Percentiles rank a stretch among this genome's conserved stretches.
Conservation (phyloP, 2,329 filamentous ascomycete genomes). For the Beauveria asiatica region DNA sequence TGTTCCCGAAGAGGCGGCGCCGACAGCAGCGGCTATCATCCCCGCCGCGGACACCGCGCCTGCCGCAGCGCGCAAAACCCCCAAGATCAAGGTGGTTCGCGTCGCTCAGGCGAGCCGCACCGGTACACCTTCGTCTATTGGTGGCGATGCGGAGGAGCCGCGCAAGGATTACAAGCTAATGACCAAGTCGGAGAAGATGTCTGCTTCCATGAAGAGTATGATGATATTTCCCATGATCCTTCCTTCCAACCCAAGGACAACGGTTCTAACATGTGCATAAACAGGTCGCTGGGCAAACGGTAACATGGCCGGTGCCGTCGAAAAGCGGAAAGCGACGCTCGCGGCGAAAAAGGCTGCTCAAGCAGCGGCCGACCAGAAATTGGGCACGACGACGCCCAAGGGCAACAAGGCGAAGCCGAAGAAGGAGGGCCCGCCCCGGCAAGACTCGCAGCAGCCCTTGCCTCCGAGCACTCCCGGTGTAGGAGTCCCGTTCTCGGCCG, state of each 20-base stretch:
- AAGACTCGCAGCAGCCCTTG: slow-evolving; percentile 10
- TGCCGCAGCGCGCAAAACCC: slow-evolving; percentile 22
- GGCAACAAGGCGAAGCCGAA: slow-evolving; percentile 27
- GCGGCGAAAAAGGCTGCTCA: slow-evolving; percentile 49
- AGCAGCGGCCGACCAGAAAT: slow-evolving; percentile 29
- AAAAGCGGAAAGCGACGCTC: slow-evolving; percentile 51
- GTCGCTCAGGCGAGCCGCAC: slow-evolving; percentile 21
- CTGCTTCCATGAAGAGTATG: slow-evolving; percentile 54
- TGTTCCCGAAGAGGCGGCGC: slow-evolving; percentile 2
- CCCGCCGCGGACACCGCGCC: background rate
- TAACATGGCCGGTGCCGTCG: slow-evolving; percentile 51
- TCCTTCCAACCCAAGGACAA: background rate
- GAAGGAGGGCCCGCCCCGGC: slow-evolving; percentile 23
- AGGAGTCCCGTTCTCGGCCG: background rate
- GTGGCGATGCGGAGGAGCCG: slow-evolving; percentile 30
- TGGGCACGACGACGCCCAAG: slow-evolving; percentile 30
- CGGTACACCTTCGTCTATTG: slow-evolving; percentile 20
- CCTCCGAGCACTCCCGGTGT: slow-evolving; percentile 1
- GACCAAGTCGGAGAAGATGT: slow-evolving; percentile 60
- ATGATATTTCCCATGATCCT: slow-evolving; percentile 16
- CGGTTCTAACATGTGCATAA: background rate
- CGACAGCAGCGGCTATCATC: background rate
- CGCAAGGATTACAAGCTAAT: slow-evolving; percentile 50
- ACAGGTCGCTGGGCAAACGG: slow-evolving; percentile 52
- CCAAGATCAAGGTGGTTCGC: slow-evolving; percentile 32